These are phyloP conservation scores for Rubus parviflorus DNA, from an alignment of 306 rosid species.

Conservation along the genomic window DNA sequence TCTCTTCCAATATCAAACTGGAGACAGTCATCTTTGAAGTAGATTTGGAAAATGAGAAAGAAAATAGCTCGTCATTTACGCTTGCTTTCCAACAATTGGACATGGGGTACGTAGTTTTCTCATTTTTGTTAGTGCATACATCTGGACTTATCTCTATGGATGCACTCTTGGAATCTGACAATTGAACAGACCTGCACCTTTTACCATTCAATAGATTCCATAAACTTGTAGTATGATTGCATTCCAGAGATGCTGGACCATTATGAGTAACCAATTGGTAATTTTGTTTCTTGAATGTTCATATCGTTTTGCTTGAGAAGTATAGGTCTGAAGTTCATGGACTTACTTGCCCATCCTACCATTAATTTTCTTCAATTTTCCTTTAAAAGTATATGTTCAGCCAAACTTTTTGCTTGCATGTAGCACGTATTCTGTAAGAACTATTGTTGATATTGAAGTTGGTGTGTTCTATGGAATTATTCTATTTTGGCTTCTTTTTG, in stretches of 20 bases:
- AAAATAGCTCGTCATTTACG: conserved; percentile 43
- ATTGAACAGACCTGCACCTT: not conserved
- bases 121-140: not conserved
- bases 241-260: not conserved
- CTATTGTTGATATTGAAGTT: not conserved
- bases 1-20: conserved; percentile 46
- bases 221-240: not conserved
- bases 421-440: not conserved
- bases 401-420: not conserved
- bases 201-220: not conserved
- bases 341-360: not conserved
- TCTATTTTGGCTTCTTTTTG: not conserved
- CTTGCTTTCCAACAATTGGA: conserved; percentile 51
- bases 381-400: not conserved
- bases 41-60: conserved; percentile 63
- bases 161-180: not conserved
- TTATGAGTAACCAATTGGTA: too few species aligned
- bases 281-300: not conserved
- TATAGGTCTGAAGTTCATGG: not conserved
- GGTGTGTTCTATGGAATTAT: not conserved
- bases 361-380: not conserved
- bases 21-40: conserved; percentile 50
- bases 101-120: conserved; percentile 46
- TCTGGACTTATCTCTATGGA: not conserved
- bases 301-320: not conserved